A percentile compares a stretch with the other conserved stretches of the same genome.
phyloP scores from a whole-genome alignment of 768 basidiomycete genomes.

The Lentinula sp. region DNA sequence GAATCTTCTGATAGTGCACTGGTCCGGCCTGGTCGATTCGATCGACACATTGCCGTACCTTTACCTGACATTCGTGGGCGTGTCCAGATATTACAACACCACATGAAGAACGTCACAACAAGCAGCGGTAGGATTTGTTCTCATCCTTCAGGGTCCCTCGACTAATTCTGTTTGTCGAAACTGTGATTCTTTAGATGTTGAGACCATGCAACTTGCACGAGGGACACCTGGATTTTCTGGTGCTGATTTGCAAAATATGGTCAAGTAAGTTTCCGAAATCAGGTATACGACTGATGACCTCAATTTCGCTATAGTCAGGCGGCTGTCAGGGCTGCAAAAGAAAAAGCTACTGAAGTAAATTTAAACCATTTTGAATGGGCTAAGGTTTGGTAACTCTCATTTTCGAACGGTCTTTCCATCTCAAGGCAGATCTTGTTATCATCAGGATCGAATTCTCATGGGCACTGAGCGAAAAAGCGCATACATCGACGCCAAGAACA shows the following conservation, averaged over 20 bases:
- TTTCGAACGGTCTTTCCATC: background rate
- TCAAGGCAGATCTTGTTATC: background rate
- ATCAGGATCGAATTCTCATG: slow-evolving; percentile 90
- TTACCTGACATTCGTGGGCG: slow-evolving; percentile 93
- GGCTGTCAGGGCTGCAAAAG: slow-evolving; percentile 90
- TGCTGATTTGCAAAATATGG: slow-evolving; percentile 94
- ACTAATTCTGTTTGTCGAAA: background rate
- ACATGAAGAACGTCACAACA: slow-evolving; percentile 75
- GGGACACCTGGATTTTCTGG: slow-evolving; percentile 97
- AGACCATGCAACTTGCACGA: slow-evolving; percentile 83
- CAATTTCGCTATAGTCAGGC: slow-evolving; percentile 51
- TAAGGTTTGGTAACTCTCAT: slow-evolving; percentile 46
- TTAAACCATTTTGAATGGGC: slow-evolving; percentile 97
- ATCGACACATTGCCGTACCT: slow-evolving; percentile 87
- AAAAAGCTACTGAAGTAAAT: slow-evolving; percentile 65
- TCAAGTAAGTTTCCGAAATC: slow-evolving; percentile 59
- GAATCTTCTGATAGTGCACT: slow-evolving; percentile 57
- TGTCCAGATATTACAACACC: slow-evolving; percentile 88
- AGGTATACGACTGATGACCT: background rate
- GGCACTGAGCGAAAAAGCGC: slow-evolving; percentile 91
- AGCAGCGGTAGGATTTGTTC: slow-evolving; percentile 38
- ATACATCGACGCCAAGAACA: slow-evolving; percentile 82
- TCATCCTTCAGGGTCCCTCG: background rate
- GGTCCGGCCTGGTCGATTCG: slow-evolving; percentile 94
- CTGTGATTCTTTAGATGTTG: slow-evolving; percentile 49